phyloP scores from a whole-genome alignment of 1,139 yeast species.

The Diutina scorzettiae region DNA sequence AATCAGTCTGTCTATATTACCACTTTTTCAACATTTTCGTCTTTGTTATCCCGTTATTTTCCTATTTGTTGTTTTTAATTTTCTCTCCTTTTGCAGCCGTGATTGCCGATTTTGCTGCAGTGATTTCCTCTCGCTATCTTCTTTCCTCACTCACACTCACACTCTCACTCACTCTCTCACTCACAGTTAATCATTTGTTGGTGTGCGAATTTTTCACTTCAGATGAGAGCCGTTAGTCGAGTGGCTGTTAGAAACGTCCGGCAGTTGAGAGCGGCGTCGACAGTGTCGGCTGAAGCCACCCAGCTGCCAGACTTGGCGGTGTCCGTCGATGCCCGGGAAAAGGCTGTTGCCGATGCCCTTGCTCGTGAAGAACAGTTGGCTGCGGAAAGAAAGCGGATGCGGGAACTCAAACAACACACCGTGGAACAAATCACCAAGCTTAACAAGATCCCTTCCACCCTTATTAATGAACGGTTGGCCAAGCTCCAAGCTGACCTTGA shows the following conservation, averaged over 20 bases:
- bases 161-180: too few species aligned
- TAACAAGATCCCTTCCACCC: slow-evolving; percentile 24
- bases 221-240: slow-evolving; percentile 2
- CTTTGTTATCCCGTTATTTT: too few species aligned
- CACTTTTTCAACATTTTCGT: too few species aligned
- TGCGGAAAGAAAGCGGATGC: slow-evolving; percentile 23
- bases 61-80: too few species aligned
- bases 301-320: neutral
- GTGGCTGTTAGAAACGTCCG: neutral
- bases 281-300: neutral
- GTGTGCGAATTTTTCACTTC: slow-evolving; percentile 1
- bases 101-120: too few species aligned
- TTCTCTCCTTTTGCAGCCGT: too few species aligned
- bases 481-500: slow-evolving; percentile 22
- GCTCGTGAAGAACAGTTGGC: slow-evolving; percentile 33
- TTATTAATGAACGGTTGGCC: slow-evolving; percentile 19
- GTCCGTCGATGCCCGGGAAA: slow-evolving; percentile 16
- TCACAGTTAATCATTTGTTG: too few species aligned
- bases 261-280: slow-evolving; percentile 2
- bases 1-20: too few species aligned
- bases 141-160: too few species aligned
- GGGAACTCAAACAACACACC: slow-evolving; percentile 23
- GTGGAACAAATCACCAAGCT: slow-evolving; percentile 20
- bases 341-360: slow-evolving; percentile 31
- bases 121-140: too few species aligned